These are phyloP conservation scores for Nicotiana sylvestris DNA, from an alignment of 257 asterid species.

Conservation along the genomic window DNA sequence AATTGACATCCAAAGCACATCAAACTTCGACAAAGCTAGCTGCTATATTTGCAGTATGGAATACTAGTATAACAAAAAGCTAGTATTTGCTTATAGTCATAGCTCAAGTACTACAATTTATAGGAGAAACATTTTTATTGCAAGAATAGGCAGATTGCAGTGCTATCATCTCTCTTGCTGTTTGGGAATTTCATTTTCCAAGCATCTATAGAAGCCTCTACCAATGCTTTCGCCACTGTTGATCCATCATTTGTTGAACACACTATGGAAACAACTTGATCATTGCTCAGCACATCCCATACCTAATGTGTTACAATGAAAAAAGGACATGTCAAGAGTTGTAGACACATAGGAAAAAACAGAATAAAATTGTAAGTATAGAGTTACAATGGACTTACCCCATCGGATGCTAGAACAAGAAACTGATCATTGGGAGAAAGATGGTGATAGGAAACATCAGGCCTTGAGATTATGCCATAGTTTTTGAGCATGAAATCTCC, in stretches of 20 bases:
- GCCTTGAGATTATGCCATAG: constrained; percentile 62
- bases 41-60: not conserved
- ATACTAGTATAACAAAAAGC: not conserved
- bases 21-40: not conserved
- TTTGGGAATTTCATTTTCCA: constrained; percentile 63
- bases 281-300: constrained; percentile 81
- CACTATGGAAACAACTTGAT: constrained; percentile 47
- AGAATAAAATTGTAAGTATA: no score
- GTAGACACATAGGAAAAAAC: not conserved
- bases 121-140: not conserved
- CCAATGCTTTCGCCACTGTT: constrained; percentile 66
- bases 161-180: constrained; percentile 71
- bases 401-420: constrained; percentile 79
- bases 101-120: not conserved
- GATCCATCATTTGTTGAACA: constrained; percentile 37
- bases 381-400: constrained; percentile 33
- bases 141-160: constrained; percentile 63
- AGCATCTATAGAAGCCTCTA: constrained; percentile 53
- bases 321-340: not conserved
- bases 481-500: constrained; percentile 71
- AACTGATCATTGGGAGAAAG: constrained; percentile 55
- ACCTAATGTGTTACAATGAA: constrained; percentile 34
- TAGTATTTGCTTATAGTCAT: not conserved
- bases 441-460: constrained; percentile 54
- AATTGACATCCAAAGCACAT: not conserved